Evolutionary conservation across 352 stramenopile genomes (phyloP).

Genomic region (Phytophthora macrochlamydospora): DNA sequence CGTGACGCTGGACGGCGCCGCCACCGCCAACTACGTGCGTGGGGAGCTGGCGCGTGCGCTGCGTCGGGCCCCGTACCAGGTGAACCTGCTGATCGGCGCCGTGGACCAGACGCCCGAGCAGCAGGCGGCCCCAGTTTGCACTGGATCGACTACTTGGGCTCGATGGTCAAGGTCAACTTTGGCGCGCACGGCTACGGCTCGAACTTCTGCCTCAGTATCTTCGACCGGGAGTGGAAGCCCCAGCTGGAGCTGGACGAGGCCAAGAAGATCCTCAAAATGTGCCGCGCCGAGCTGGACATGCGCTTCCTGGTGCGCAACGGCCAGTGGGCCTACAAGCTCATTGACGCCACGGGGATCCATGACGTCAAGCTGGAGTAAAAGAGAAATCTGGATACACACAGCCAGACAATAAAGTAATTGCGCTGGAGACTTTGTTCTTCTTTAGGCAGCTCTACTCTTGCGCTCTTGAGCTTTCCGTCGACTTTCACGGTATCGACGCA

Average conservation of each 20-base stretch:
- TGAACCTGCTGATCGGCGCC: conserved; percentile 84
- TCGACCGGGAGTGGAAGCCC: conserved; percentile 89
- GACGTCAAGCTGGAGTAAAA: conserved; percentile 65
- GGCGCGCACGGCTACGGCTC: conserved; percentile 85
- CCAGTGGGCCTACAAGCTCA: conserved; percentile 88
- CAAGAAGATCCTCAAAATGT: conserved; percentile 76
- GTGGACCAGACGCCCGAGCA: conserved; percentile 49
- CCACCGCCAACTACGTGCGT: conserved; percentile 87
- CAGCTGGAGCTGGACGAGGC: conserved; percentile 82
- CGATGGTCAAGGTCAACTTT: conserved; percentile 89
- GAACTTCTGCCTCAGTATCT: conserved; percentile 89
- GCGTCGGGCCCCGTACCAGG: conserved; percentile 84
- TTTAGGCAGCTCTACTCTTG: conserved; percentile 45
- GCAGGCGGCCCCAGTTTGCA: conserved; percentile 70
- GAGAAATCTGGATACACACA: conserved; percentile 11
- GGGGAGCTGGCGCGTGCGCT: conserved; percentile 80
- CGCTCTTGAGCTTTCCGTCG: conserved; percentile 63
- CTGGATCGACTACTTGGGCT: conserved; percentile 89
- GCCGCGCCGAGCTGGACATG: conserved; percentile 78
- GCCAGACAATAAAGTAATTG: neutral
- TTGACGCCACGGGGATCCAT: conserved; percentile 71
- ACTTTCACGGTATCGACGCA: conserved; percentile 65
- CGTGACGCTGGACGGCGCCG: conserved; percentile 79
- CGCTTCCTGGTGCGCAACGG: conserved; percentile 89
- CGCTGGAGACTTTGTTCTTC: too few relatives aligned